phyloP scores from a whole-genome alignment of 2,329 filamentous ascomycete species.

The Monosporascus sp. region DNA sequence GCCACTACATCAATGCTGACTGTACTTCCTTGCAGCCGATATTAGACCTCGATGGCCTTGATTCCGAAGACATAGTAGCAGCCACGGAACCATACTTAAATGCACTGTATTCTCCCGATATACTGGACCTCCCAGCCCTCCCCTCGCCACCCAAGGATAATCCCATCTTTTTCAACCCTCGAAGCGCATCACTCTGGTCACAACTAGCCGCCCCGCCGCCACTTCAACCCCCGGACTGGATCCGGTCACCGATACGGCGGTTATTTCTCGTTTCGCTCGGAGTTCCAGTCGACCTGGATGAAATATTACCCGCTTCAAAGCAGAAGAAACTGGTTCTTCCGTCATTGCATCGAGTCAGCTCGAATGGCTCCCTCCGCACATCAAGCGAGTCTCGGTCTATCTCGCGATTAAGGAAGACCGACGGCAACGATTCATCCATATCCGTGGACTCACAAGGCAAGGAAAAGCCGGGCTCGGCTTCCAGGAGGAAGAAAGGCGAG shows the following conservation, averaged over 20 bases:
- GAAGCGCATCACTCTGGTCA: slow-evolving; percentile 89
- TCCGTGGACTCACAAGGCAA: slow-evolving; percentile 56
- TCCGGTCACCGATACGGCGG: slow-evolving; percentile 87
- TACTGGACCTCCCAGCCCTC: slow-evolving; percentile 45
- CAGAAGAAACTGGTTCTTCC: slow-evolving; percentile 96
- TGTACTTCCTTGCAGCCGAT: slow-evolving; percentile 45
- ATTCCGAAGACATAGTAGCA: slow-evolving; percentile 53
- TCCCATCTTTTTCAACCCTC: slow-evolving; percentile 74
- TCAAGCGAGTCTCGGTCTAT: slow-evolving; percentile 49
- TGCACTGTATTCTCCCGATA: slow-evolving; percentile 57
- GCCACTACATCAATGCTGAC: slow-evolving; percentile 25
- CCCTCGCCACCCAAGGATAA: slow-evolving; percentile 49
- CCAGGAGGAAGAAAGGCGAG: slow-evolving; percentile 49
- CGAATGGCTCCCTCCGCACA: slow-evolving; percentile 46
- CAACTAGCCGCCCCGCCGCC: slow-evolving; percentile 93
- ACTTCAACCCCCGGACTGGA: slow-evolving; percentile 95
- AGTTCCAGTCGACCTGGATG: slow-evolving; percentile 92
- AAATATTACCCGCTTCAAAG: slow-evolving; percentile 93
- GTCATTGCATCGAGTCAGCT: slow-evolving; percentile 49
- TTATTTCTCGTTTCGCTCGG: slow-evolving; percentile 94
- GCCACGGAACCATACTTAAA: slow-evolving; percentile 63
- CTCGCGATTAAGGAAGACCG: slow-evolving; percentile 41
- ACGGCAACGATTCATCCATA: slow-evolving; percentile 50
- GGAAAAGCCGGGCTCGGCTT: slow-evolving; percentile 30
- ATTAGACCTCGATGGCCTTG: slow-evolving; percentile 60